phyloP scores from a whole-genome alignment of 148 eudicot species.

The Rhododendron molle region DNA sequence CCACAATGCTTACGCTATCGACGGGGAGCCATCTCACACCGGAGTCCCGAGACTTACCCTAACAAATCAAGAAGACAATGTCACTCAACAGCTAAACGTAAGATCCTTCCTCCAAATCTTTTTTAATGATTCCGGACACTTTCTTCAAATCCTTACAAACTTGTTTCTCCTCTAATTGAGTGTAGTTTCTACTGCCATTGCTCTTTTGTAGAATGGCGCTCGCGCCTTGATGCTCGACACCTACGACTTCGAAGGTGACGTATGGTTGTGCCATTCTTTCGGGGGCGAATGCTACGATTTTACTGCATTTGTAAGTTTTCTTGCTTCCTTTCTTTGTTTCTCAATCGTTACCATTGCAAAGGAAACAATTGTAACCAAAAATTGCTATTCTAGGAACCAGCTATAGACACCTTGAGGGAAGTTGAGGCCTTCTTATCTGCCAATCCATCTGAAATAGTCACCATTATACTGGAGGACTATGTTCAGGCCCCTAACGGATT shows the following conservation, averaged over 20 bases:
- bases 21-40: slow-evolving; percentile 50
- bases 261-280: slow-evolving; percentile 88
- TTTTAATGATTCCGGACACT: not conserved
- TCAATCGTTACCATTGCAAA: not conserved
- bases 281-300: slow-evolving; percentile 59
- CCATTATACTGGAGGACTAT: slow-evolving; percentile 76
- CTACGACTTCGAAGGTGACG: slow-evolving; percentile 59
- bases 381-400: slow-evolving; percentile 39
- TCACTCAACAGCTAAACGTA: slow-evolving; percentile 75
- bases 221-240: slow-evolving; percentile 83
- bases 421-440: slow-evolving; percentile 57
- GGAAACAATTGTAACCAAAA: not conserved
- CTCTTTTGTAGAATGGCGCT: slow-evolving; percentile 60
- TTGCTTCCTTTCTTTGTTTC: not conserved
- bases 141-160: not conserved
- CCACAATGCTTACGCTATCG: slow-evolving; percentile 71
- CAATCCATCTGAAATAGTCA: slow-evolving; percentile 71
- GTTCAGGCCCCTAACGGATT: slow-evolving; percentile 62
- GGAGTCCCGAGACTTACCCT: slow-evolving; percentile 52
- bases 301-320: slow-evolving; percentile 70
- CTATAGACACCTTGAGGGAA: slow-evolving; percentile 55
- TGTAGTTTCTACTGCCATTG: not conserved
- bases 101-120: not conserved
- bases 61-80: slow-evolving; percentile 57
- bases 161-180: not conserved